Conservation (phyloP, 495 filamentous ascomycete genomes). For the Xylaria flabelliformis region DNA sequence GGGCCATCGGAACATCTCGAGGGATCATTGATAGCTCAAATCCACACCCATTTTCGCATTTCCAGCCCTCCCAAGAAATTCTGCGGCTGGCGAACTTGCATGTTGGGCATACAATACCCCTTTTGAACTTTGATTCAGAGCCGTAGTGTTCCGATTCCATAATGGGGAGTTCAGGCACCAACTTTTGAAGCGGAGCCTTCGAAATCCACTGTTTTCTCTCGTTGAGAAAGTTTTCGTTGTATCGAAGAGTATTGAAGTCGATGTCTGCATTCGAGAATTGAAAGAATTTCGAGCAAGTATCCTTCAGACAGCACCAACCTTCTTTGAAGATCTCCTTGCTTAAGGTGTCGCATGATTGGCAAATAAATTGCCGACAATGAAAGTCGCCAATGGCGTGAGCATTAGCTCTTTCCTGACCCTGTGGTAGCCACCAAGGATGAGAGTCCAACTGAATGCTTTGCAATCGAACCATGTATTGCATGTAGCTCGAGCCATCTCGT, state of each 20-base stretch:
- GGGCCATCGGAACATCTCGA: conserved; percentile 41
- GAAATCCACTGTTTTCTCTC: conserved; percentile 40
- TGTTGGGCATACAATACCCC: conserved; percentile 74
- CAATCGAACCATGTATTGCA: conserved; percentile 65
- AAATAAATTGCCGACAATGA: conserved; percentile 30
- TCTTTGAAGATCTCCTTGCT: conserved; percentile 50
- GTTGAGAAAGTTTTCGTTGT: conserved; percentile 64
- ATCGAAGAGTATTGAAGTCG: conserved; percentile 52
- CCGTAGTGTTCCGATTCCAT: conserved; percentile 32
- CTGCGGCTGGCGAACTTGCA: conserved; percentile 71
- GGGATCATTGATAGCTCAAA: conserved; percentile 50
- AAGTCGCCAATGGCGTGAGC: conserved; percentile 28
- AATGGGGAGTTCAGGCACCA: conserved; percentile 45
- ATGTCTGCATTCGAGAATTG: conserved; percentile 40
- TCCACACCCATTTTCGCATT: conserved; percentile 62
- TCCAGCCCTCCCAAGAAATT: conserved; percentile 68
- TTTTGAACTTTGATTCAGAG: conserved; percentile 44
- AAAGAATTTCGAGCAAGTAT: conserved; percentile 65
- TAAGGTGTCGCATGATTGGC: conserved; percentile 29
- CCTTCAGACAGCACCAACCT: conserved; percentile 76
- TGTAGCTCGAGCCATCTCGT: conserved; percentile 39
- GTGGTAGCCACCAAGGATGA: conserved; percentile 73
- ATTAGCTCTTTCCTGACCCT: conserved; percentile 17
- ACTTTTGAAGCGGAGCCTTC: conserved; percentile 37
- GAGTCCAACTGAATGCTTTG: conserved; percentile 68